Evolutionary conservation across 2,329 filamentous ascomycete species (phyloP).

Genomic region (Chaetomiaceae sp.): DNA sequence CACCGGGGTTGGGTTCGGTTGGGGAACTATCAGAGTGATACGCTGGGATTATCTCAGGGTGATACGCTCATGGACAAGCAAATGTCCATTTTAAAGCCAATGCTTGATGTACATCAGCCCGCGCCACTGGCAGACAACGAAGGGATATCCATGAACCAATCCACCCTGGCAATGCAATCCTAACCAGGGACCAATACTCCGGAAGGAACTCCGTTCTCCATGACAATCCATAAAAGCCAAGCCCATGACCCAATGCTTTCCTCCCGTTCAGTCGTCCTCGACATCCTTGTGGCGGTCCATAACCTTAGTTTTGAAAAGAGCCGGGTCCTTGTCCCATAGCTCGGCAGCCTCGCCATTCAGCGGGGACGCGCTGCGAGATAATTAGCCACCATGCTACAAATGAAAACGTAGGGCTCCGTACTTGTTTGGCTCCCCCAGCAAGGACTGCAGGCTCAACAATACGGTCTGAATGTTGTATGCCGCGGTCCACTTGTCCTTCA

Average conservation of each 20-base stretch:
- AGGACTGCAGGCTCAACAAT: conserved; percentile 85
- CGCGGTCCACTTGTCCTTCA: conserved; percentile 99
- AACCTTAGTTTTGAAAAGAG: conserved; percentile 80
- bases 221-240: conserved; percentile 9
- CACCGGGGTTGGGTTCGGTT: conserved; percentile 12
- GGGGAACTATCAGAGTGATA: conserved; percentile 17
- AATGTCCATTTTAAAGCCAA: conserved; percentile 27
- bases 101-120: conserved; percentile 28
- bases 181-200: conserved; percentile 20
- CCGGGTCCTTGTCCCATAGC: conserved; percentile 85
- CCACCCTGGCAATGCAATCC: conserved; percentile 28
- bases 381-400: conserved; percentile 1
- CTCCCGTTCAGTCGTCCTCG: conserved; percentile 55
- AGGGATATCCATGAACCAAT: conserved; percentile 28
- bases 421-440: conserved; percentile 98
- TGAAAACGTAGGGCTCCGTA: conserved; percentile 45
- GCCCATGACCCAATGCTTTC: not conserved
- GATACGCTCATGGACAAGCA: conserved; percentile 27
- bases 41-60: conserved; percentile 23
- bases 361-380: conserved; percentile 67
- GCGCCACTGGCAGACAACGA: conserved; percentile 24
- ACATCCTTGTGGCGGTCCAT: conserved; percentile 58
- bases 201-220: conserved; percentile 39
- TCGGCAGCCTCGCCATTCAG: conserved; percentile 95
- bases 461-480: conserved; percentile 96